Base-by-base conservation (phyloP, 2,329 filamentous ascomycete genomes). In the Penicillium sp. region DNA sequence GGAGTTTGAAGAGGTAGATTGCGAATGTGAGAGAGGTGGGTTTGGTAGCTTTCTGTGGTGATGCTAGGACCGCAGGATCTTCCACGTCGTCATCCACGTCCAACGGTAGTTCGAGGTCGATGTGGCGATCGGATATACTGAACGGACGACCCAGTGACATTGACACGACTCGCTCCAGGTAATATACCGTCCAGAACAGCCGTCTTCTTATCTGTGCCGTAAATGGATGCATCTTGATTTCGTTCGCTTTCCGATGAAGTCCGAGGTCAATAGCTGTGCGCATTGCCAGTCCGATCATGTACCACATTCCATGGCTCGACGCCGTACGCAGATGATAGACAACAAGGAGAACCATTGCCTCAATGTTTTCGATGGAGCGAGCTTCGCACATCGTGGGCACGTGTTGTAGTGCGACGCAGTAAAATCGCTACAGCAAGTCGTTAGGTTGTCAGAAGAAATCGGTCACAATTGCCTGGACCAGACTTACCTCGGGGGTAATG, bases 251-350 rank as follows among this genome's bases (percentile, higher is more conserved):
- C 31, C 71, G 63, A 43, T 77, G 74, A 18, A 77, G 60, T 4
- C 74, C 74, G 3, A 77, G 61, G 41, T 76, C 74, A 33, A 77
- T 74, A 37, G 71, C 72, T 6, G 71, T 76, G 27, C 73, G 68
- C 71, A 77, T 76, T 2, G 74, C 73, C 13, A 77, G 62, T 9
- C 74, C 74, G 28, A 76, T 72, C 67, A 77, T 73, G 50, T 76
- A 76, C 74, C 73, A 77, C 33, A 77, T 65, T 7, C 72, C 74
- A 41, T 72, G 71, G 20, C 71, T 73, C 0, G 73, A 74, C 7
- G 71, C 67, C 1, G 71, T 74, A 6, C 74, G 67, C 2, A 77
- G 60, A 50, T 77, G 74, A 46, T 76, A 77, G 3, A 77, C 57
- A 3, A 76, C 72, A 3, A 75, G 56, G 10, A 77, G 60, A 0